Conservation (phyloP, 2,329 filamentous ascomycete species). For the Microcyclosporella mali region DNA sequence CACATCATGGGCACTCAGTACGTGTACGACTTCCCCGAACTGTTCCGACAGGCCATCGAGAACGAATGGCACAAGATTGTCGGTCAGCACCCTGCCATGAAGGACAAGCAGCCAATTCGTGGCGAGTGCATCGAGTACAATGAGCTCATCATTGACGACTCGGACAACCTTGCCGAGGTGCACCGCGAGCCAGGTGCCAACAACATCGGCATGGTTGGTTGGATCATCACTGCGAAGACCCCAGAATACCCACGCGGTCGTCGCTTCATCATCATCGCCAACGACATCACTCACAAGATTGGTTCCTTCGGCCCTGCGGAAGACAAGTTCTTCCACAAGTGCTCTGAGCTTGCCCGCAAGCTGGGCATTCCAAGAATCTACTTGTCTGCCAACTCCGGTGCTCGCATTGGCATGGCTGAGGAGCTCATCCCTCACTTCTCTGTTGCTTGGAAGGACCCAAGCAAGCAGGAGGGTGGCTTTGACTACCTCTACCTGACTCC, state of each 20-base stretch:
- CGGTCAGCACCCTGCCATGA: conserved; percentile 65
- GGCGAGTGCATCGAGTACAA: conserved; percentile 92
- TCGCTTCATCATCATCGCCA: conserved; percentile 92
- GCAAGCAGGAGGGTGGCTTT: conserved; percentile 81
- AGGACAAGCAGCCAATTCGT: conserved; percentile 72
- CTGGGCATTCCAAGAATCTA: conserved; percentile 95
- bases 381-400: conserved; percentile 96
- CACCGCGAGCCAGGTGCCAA: conserved; percentile 93
- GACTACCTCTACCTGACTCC: conserved; percentile 93
- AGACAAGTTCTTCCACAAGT: conserved; percentile 98
- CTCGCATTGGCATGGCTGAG: conserved; percentile 91
- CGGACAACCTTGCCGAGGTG: conserved; percentile 85
- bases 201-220: conserved; percentile 95
- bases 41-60: conserved; percentile 96
- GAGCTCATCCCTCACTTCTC: conserved; percentile 97
- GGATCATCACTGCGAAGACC: conserved; percentile 89
- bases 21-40: conserved; percentile 98
- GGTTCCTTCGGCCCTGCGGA: conserved; percentile 94
- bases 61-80: conserved; percentile 81
- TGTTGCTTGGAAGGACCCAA: conserved; percentile 86
- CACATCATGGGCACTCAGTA: conserved; percentile 99
- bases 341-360: conserved; percentile 89
- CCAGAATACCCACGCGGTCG: conserved; percentile 91
- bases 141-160: conserved; percentile 91
- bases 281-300: conserved; percentile 99